phyloP scores from a whole-genome alignment of 345 rosid species.

The Noccaea caerulescens region DNA sequence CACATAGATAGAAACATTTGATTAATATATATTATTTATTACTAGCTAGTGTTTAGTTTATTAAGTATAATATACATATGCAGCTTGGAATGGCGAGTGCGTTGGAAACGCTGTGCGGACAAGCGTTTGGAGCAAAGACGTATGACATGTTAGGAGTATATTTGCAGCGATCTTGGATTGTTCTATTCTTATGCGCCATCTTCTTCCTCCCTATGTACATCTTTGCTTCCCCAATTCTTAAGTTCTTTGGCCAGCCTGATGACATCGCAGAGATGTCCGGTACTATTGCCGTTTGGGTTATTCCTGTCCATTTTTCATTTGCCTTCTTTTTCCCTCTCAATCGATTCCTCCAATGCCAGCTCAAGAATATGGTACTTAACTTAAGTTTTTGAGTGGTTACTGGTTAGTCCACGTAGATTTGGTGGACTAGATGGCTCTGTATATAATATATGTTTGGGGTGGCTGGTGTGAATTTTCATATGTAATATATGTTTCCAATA shows the following conservation, averaged over 20 bases:
- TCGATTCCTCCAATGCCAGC: slow-evolving; percentile 74
- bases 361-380: neutral
- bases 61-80: neutral
- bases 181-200: slow-evolving; percentile 51
- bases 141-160: slow-evolving; percentile 68
- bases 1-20: neutral
- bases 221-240: slow-evolving; percentile 54
- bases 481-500: too few species aligned
- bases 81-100: slow-evolving; percentile 83
- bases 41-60: neutral
- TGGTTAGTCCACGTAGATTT: too few species aligned
- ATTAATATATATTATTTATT: neutral
- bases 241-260: slow-evolving; percentile 63
- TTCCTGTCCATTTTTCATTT: slow-evolving; percentile 75
- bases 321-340: slow-evolving; percentile 69
- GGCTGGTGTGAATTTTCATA: too few species aligned
- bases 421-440: too few species aligned
- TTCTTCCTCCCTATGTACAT: slow-evolving; percentile 59
- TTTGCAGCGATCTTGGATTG: slow-evolving; percentile 76
- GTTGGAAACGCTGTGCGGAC: slow-evolving; percentile 37
- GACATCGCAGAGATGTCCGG: slow-evolving; percentile 68
- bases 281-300: slow-evolving; percentile 48
- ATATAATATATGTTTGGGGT: too few species aligned
- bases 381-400: neutral
- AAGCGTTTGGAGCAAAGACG: slow-evolving; percentile 70